phyloP scores from a whole-genome alignment of 1,284 basidiomycete species.

The Boletus mariae region DNA sequence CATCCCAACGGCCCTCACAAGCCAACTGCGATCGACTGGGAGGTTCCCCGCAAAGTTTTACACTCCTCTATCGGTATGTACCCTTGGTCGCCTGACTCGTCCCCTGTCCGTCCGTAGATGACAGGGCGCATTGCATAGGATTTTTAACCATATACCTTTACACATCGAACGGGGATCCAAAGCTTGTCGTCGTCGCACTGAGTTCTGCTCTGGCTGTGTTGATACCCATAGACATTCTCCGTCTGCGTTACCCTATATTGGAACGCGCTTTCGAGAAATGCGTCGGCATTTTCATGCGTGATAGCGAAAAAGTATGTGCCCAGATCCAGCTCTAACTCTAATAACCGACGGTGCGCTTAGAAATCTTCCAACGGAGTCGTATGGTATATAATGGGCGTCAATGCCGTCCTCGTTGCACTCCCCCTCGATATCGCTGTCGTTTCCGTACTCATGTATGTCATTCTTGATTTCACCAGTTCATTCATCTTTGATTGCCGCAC shows the following conservation, averaged over 20 bases:
- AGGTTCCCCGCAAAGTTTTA: slow-evolving; percentile 88
- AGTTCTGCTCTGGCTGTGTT: slow-evolving; percentile 69
- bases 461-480: not conserved
- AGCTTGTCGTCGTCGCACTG: slow-evolving; percentile 61
- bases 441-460: slow-evolving; percentile 81
- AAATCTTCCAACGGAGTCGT: slow-evolving; percentile 83
- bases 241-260: slow-evolving; percentile 69
- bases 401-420: slow-evolving; percentile 76
- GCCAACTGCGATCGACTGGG: slow-evolving; percentile 52
- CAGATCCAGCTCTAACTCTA: not conserved
- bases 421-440: slow-evolving; percentile 87
- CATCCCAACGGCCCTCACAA: slow-evolving; percentile 17
- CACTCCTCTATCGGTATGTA: slow-evolving; percentile 87
- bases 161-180: slow-evolving; percentile 50
- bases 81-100: slow-evolving; percentile 7
- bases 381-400: slow-evolving; percentile 93
- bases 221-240: slow-evolving; percentile 73
- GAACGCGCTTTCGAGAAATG: slow-evolving; percentile 73
- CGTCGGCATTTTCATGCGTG: slow-evolving; percentile 91
- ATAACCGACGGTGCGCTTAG: slow-evolving; percentile 32
- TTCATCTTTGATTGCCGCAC: slow-evolving; percentile 4
- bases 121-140: slow-evolving; percentile 43
- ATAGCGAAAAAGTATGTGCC: slow-evolving; percentile 73
- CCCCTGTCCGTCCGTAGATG: slow-evolving; percentile 3
- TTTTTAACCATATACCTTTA: slow-evolving; percentile 84